Evolutionary conservation across 2,329 filamentous ascomycete species (phyloP).

Genomic region (Alternaria brassicae): DNA sequence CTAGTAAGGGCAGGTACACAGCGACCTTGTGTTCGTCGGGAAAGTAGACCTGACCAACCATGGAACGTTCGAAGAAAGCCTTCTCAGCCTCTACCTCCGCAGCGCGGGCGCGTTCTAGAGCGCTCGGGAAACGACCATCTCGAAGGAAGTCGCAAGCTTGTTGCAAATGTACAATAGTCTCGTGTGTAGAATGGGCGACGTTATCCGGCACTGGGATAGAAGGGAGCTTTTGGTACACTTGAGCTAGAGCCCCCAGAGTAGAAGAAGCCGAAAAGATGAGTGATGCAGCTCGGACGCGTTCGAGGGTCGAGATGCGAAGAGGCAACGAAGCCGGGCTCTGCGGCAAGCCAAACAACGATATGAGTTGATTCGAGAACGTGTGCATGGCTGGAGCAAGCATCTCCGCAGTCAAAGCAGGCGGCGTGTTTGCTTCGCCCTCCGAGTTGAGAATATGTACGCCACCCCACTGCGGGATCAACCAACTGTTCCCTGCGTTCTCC

Average conservation of each 20-base stretch:
- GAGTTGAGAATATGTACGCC: conserved; percentile 73
- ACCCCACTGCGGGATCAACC: conserved; percentile 97
- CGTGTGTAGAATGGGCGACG: conserved; percentile 84
- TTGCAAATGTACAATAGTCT: conserved; percentile 78
- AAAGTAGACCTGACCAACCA: conserved; percentile 99
- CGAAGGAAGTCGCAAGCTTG: conserved; percentile 75
- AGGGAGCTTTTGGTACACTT: conserved; percentile 78
- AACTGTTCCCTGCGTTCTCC: conserved; percentile 72
- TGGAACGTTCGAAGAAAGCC: conserved; percentile 97
- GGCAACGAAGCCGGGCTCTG: conserved; percentile 79
- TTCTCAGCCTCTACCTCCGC: conserved; percentile 90
- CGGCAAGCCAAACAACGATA: conserved; percentile 86
- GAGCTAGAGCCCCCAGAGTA: conserved; percentile 89
- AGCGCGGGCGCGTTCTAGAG: conserved; percentile 79
- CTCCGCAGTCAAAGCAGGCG: conserved; percentile 65
- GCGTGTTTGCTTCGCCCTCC: conserved; percentile 45
- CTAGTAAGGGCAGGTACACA: conserved; percentile 89
- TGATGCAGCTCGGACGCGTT: conserved; percentile 83
- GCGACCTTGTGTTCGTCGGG: conserved; percentile 98
- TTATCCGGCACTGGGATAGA: conserved; percentile 89
- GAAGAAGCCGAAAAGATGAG: conserved; percentile 89
- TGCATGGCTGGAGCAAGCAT: conserved; percentile 81
- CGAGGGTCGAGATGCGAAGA: conserved; percentile 81
- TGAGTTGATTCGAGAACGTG: conserved; percentile 87
- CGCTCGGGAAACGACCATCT: conserved; percentile 66